Conservation (phyloP, 306 rosid species). For the Acacia melanoxylon region DNA sequence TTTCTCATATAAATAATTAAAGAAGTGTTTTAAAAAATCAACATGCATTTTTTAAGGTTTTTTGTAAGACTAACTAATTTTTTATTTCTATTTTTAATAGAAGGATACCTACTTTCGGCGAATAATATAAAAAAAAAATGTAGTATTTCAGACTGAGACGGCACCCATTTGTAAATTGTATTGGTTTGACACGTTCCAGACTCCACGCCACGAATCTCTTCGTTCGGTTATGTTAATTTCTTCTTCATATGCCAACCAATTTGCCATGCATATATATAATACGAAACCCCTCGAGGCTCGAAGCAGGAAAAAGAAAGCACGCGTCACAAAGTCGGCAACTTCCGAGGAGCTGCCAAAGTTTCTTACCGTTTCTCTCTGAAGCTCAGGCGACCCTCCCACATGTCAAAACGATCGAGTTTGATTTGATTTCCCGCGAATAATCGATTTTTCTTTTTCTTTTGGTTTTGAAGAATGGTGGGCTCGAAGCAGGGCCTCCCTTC, state of each 20-base stretch:
- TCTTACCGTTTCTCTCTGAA: not conserved
- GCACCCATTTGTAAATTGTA: not conserved
- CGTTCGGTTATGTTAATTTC: not conserved
- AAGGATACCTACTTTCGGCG: no score
- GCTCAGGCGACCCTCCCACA: not conserved
- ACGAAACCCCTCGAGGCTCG: not conserved
- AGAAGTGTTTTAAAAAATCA: no score
- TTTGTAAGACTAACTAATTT: no score
- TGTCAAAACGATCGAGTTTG: not conserved
- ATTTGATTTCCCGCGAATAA: not conserved
- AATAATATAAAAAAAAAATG: no score
- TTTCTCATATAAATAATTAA: no score
- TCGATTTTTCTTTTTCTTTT: not conserved
- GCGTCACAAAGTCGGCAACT: not conserved
- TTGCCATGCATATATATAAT: conserved; percentile 14
- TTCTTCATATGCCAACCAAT: not conserved
- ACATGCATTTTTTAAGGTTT: no score
- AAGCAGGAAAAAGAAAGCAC: not conserved
- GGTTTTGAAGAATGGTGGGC: conserved; percentile 37
- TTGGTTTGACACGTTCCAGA: conserved; percentile 49
- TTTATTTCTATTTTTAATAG: no score
- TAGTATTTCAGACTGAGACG: not conserved
- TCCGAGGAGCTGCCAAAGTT: not conserved
- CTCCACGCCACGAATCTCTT: conserved; percentile 62
- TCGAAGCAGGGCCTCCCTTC: conserved; percentile 46